Conservation (phyloP, 768 basidiomycete genomes). For the Epithele typhae region DNA sequence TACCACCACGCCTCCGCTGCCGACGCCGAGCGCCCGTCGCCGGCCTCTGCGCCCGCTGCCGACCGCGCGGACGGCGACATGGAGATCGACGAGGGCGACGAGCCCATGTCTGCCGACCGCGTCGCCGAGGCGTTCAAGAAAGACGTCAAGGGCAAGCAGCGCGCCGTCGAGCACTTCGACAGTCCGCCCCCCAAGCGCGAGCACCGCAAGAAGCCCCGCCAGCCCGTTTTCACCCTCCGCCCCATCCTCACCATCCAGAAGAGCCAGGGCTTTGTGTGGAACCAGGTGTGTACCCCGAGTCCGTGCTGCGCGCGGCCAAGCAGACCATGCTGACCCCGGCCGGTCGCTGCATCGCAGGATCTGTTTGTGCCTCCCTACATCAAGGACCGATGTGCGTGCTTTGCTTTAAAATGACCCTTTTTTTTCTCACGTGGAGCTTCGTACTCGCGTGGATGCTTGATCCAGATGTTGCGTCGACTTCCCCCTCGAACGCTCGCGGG, state of each 20-base stretch:
- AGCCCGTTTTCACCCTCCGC: conserved; percentile 57
- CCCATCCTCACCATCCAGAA: conserved; percentile 84
- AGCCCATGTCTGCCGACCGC: conserved; percentile 32
- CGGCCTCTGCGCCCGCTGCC: conserved; percentile 20
- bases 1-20: conserved; percentile 34
- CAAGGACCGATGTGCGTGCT: conserved; percentile 79
- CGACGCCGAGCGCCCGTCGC: conserved; percentile 17
- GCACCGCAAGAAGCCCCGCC: conserved; percentile 50
- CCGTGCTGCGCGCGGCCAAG: neutral
- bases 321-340: no score
- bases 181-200: conserved; percentile 38
- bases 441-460: conserved; percentile 8
- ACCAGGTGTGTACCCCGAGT: conserved; percentile 56
- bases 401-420: conserved; percentile 13
- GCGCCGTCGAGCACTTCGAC: conserved; percentile 64
- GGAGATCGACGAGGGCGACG: conserved; percentile 44
- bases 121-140: conserved; percentile 42
- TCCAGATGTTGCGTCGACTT: conserved; percentile 77
- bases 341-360: conserved; percentile 46
- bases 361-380: conserved; percentile 86
- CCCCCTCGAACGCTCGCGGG: conserved; percentile 65
- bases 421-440: conserved; percentile 18
- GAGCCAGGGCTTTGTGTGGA: conserved; percentile 90
- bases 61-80: conserved; percentile 39
- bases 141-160: conserved; percentile 78